Conservation (phyloP, 2,329 filamentous ascomycete species). For the Cyphellophora attinorum region DNA sequence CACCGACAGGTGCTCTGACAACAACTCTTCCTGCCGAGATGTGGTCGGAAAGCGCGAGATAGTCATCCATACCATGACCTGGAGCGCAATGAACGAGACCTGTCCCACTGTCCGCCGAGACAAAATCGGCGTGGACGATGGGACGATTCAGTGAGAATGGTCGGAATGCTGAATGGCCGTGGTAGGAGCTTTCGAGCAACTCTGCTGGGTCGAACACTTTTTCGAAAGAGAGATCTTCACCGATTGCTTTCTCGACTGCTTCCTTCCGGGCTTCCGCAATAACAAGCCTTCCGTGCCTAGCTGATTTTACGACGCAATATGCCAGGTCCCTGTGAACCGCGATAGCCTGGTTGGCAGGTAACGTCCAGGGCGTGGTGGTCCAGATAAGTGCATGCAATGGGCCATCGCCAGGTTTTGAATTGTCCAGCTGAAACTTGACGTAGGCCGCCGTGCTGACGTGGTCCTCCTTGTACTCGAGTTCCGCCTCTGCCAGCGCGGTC, state of each 20-base stretch:
- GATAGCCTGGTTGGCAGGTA: slow-evolving; percentile 86
- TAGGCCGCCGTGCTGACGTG: slow-evolving; percentile 52
- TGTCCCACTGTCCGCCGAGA: slow-evolving; percentile 80
- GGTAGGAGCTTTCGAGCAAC: slow-evolving; percentile 47
- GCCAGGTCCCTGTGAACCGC: slow-evolving; percentile 66
- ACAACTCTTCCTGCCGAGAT: slow-evolving; percentile 12
- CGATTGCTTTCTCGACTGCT: slow-evolving; percentile 41
- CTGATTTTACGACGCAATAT: slow-evolving; percentile 59
- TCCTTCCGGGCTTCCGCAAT: slow-evolving; percentile 63
- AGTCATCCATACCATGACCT: slow-evolving; percentile 95
- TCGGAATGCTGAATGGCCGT: slow-evolving; percentile 64
- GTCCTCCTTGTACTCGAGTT: slow-evolving; percentile 55
- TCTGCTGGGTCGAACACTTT: slow-evolving; percentile 52
- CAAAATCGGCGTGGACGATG: slow-evolving; percentile 77
- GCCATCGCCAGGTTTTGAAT: slow-evolving; percentile 34
- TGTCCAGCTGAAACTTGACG: slow-evolving; percentile 59
- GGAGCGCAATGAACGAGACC: slow-evolving; percentile 92
- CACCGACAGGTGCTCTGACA: slow-evolving; percentile 63
- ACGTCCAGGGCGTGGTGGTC: slow-evolving; percentile 97
- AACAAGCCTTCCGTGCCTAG: slow-evolving; percentile 51
- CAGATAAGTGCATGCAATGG: slow-evolving; percentile 77
- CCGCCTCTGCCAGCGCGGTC: slow-evolving; percentile 55
- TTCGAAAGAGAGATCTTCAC: slow-evolving; percentile 30
- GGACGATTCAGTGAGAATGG: slow-evolving; percentile 52
- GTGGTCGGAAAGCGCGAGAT: slow-evolving; percentile 53